phyloP scores from a whole-genome alignment of 2,329 filamentous ascomycete genomes.

The Stachybotrys chlorohalonatus region DNA sequence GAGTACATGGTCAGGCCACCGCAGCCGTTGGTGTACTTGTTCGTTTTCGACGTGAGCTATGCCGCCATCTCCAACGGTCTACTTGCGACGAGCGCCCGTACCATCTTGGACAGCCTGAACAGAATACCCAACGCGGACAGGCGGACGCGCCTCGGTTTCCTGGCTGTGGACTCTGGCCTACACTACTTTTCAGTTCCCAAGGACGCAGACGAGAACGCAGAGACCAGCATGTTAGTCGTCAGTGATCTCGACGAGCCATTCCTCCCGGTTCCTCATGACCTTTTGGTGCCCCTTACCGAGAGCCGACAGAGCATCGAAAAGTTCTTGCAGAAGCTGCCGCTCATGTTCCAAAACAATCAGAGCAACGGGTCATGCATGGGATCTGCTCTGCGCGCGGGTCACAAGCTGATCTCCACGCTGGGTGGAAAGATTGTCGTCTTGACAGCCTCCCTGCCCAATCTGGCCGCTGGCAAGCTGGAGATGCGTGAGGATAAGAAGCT shows the following conservation, averaged over 20 bases:
- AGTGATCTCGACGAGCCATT: conserved; percentile 96
- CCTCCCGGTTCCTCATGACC: conserved; percentile 83
- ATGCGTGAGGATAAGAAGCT: conserved; percentile 96
- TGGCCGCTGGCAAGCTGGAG: conserved; percentile 82
- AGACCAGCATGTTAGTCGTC: conserved; percentile 86
- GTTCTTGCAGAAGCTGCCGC: conserved; percentile 82
- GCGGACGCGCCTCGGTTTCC: conserved; percentile 84
- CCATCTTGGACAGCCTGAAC: conserved; percentile 89
- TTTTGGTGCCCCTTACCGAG: conserved; percentile 82
- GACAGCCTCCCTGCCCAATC: conserved; percentile 79
- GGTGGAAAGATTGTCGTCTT: conserved; percentile 93
- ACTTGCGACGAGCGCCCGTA: conserved; percentile 82
- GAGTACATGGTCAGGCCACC: conserved; percentile 99
- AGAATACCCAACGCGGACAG: conserved; percentile 97
- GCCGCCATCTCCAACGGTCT: conserved; percentile 83
- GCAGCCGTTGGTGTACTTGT: conserved; percentile 90
- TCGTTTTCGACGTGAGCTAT: conserved; percentile 91
- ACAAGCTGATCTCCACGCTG: conserved; percentile 89
- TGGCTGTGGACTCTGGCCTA: conserved; percentile 87
- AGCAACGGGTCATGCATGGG: conserved; percentile 90
- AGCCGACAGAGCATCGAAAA: conserved; percentile 84
- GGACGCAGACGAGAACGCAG: conserved; percentile 74
- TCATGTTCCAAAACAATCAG: conserved; percentile 95
- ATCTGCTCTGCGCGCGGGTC: conserved; percentile 81
- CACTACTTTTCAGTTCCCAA: conserved; percentile 95